A percentile compares a stretch with the other conserved stretches of the same genome.
These are phyloP conservation scores for Saccharomyces hybrid DNA, from an alignment of 1,139 yeast species.

Conservation along the genomic window DNA sequence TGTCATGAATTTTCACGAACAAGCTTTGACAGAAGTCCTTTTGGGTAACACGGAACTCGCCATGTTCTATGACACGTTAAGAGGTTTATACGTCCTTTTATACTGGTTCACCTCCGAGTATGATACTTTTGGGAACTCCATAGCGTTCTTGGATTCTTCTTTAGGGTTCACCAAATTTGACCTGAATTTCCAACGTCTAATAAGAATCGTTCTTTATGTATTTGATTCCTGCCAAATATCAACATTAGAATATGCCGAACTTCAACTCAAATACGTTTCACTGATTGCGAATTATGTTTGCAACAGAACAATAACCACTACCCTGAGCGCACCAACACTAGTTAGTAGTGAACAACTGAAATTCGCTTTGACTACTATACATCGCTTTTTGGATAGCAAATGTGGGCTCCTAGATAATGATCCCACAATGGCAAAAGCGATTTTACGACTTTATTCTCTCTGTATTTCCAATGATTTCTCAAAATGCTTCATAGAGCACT, in stretches of 20 bases:
- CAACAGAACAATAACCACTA: conserved; percentile 5
- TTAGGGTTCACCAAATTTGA: conserved; percentile 20
- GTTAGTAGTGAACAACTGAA: conserved; percentile 14
- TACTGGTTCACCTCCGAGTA: conserved; percentile 21
- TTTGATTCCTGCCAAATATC: conserved; percentile 15
- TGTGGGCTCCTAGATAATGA: conserved; percentile 7
- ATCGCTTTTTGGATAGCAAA: conserved; percentile 12
- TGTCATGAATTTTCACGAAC: conserved; percentile 10
- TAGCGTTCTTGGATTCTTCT: conserved; percentile 16
- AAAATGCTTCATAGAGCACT: conserved; percentile 8
- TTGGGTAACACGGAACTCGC: conserved; percentile 11
- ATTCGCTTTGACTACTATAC: conserved; percentile 14
- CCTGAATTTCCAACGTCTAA: conserved; percentile 20
- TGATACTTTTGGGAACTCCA: conserved; percentile 12
- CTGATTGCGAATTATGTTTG: conserved; percentile 13
- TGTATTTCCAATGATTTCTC: conserved; percentile 8
- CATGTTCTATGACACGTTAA: conserved; percentile 11
- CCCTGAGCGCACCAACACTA: conserved; percentile 3
- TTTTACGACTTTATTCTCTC: conserved; percentile 19
- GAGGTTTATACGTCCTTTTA: conserved; percentile 16
- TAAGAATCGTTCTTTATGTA: conserved; percentile 23
- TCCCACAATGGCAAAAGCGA: conserved; percentile 16
- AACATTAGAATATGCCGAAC: conserved; percentile 4
- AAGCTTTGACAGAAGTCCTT: conserved; percentile 13
- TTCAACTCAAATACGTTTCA: conserved; percentile 16